phyloP scores from a whole-genome alignment of 768 basidiomycete genomes.

The Xerocomellus intermedius region DNA sequence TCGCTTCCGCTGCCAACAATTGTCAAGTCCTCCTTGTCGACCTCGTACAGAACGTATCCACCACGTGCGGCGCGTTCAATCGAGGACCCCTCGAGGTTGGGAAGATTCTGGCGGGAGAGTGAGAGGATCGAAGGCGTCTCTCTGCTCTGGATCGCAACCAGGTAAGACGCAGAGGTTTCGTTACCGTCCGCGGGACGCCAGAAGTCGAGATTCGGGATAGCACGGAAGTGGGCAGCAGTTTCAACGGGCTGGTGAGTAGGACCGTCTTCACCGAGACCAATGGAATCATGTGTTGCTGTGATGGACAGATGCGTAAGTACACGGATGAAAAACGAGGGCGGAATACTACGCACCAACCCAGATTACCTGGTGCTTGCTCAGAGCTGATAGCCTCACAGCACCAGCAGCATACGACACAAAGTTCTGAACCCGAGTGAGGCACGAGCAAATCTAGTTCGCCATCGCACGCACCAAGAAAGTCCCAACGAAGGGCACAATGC shows the following conservation, averaged over 20 bases:
- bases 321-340: background rate
- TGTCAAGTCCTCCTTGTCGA: conserved; percentile 74
- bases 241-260: conserved; percentile 97
- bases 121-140: conserved; percentile 82
- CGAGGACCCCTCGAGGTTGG: conserved; percentile 84
- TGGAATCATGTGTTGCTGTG: conserved; percentile 89
- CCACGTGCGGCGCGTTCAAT: conserved; percentile 82
- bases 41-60: conserved; percentile 88
- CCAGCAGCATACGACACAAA: conserved; percentile 94
- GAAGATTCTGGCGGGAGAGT: conserved; percentile 87
- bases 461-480: conserved; percentile 77
- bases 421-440: conserved; percentile 50
- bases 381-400: conserved; percentile 87
- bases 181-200: conserved; percentile 95
- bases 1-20: conserved; percentile 90
- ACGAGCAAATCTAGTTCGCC: background rate
- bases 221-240: conserved; percentile 82
- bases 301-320: background rate
- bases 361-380: conserved; percentile 87
- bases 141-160: conserved; percentile 69
- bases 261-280: conserved; percentile 91
- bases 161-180: conserved; percentile 93
- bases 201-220: conserved; percentile 89
- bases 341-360: conserved; percentile 71
- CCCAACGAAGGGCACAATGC: conserved; percentile 84